Base-by-base conservation (phyloP, 129 eudicot genomes). In the Flaveria ramosissima region DNA sequence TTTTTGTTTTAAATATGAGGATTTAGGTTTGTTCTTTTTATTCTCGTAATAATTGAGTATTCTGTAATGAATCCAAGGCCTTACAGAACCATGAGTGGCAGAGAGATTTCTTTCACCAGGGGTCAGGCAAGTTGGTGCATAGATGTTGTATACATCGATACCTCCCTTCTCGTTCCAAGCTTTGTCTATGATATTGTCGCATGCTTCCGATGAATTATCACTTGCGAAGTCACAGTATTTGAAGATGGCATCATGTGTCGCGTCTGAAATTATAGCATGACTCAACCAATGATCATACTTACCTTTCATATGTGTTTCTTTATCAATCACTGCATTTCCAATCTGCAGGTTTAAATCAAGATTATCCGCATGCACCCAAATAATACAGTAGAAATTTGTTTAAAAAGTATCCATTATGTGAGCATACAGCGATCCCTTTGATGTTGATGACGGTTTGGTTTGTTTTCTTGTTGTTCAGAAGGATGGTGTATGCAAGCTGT, bases 341-440 rank as follows among this genome's bases (percentile, higher is more conserved):
- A 86, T 80, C 89, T 86, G 87, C 64, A 45, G 19, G 2, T 60
- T 21, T 57, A 55, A 42, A 73, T 24, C 30, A 55, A 72, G 41
- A 62, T 71, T 17, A 71, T 48, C 27, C 46, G 11, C 30, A 74
- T 19, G 5, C 46, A 2, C 36, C 43, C 51, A n/a, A 16, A 69
- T 2, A 60, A 74, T n/a, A 55, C 7, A 47, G 7, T n/a, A 72
- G 14, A 52, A 36, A 20, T 14, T 17, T 73, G 32, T 2, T 57
- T 12, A 45, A 7, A 30, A 10, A 27, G 15, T 21, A 16, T 39
- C 2, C 0, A 10, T 32, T 42, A 68, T 68, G 16, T 59, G 21
- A 57, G 73, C 87, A 15, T 78, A 88, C 90, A 6, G 86, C 84
- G 1, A 88, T 81, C 62, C 93, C 93, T 67, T 85, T 83, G 43